phyloP scores from a whole-genome alignment of 2,329 filamentous ascomycete species.

The Biscogniauxia sp. region DNA sequence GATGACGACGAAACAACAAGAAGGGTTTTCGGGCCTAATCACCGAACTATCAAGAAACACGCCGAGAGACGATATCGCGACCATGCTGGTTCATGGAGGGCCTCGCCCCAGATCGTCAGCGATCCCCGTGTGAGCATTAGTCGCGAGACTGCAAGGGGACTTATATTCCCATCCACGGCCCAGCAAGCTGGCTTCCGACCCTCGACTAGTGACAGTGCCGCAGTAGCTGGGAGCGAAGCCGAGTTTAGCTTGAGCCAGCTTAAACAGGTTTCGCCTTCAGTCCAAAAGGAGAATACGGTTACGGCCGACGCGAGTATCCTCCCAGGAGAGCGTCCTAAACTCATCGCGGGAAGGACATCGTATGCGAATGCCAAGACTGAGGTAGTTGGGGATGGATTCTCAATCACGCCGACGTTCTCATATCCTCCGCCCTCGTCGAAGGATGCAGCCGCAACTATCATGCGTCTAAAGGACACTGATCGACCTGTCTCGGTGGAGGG shows the following conservation, averaged over 20 bases:
- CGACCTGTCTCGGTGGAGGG: conserved; percentile 26
- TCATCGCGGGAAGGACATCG: conserved; percentile 32
- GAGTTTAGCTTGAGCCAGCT: conserved; percentile 44
- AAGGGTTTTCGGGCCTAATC: conserved; percentile 30
- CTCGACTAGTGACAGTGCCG: conserved; percentile 29
- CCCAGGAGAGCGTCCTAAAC: conserved; percentile 28
- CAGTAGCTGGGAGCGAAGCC: conserved; percentile 39
- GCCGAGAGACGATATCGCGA: conserved; percentile 42
- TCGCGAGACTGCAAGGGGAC: conserved; percentile 38
- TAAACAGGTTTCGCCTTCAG: conserved; percentile 35
- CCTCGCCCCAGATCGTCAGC: conserved; percentile 33
- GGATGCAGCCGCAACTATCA: conserved; percentile 34
- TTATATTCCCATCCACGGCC: conserved; percentile 27
- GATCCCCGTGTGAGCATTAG: conserved; percentile 43
- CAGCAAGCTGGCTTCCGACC: conserved; percentile 16
- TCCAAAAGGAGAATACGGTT: conserved; percentile 26
- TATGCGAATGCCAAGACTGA: conserved; percentile 34
- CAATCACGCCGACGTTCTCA: conserved; percentile 31
- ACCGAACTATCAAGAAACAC: conserved; percentile 41
- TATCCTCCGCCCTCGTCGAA: conserved; percentile 32
- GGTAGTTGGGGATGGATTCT: conserved; percentile 25
- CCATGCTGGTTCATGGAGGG: conserved; percentile 44
- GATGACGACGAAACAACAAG: conserved; percentile 29
- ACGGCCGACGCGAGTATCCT: conserved; percentile 27
- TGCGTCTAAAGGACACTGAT: conserved; percentile 30